These are phyloP conservation scores for Pseudozyma tsukubaensis DNA, from an alignment of 1,284 basidiomycete species.

Conservation along the genomic window DNA sequence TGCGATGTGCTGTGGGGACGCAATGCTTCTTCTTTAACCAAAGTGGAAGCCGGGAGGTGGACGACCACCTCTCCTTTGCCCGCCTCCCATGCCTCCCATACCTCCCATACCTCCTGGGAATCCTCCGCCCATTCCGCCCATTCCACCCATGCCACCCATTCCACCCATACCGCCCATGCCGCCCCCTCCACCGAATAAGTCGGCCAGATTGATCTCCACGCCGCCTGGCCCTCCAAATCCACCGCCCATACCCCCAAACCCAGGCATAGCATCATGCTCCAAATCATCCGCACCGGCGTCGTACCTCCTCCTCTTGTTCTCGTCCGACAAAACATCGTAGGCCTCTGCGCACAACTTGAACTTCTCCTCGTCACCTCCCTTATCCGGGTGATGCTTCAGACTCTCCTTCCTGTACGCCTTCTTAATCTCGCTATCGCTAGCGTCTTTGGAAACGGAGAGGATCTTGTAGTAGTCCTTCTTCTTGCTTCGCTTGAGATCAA, in stretches of 20 bases:
- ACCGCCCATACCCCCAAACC: slow-evolving; percentile 28
- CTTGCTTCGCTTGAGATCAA: slow-evolving; percentile 65
- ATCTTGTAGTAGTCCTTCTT: slow-evolving; percentile 78
- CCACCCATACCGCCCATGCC: slow-evolving; percentile 53
- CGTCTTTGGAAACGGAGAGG: slow-evolving; percentile 79
- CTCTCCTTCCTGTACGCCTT: slow-evolving; percentile 70
- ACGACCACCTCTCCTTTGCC: slow-evolving; percentile 28
- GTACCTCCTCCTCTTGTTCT: slow-evolving; percentile 62
- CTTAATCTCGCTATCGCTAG: slow-evolving; percentile 84
- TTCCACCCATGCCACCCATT: slow-evolving; percentile 31
- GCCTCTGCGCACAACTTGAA: slow-evolving; percentile 68
- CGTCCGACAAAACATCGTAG: slow-evolving; percentile 62
- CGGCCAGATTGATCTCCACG: slow-evolving; percentile 62
- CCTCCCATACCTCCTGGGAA: slow-evolving; percentile 43
- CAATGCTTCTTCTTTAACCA: slow-evolving; percentile 22
- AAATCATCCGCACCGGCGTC: slow-evolving; percentile 65
- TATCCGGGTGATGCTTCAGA: slow-evolving; percentile 68
- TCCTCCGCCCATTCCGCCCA: slow-evolving; percentile 47
- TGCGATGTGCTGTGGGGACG: background rate
- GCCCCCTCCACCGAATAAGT: slow-evolving; percentile 61
- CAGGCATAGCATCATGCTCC: slow-evolving; percentile 53
- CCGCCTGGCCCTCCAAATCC: slow-evolving; percentile 56
- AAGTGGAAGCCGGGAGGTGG: slow-evolving; percentile 52
- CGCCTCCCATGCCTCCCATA: slow-evolving; percentile 19
- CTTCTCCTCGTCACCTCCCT: slow-evolving; percentile 68